These are phyloP conservation scores for Russula sp. DNA, from an alignment of 768 basidiomycete species.

Conservation along the genomic window DNA sequence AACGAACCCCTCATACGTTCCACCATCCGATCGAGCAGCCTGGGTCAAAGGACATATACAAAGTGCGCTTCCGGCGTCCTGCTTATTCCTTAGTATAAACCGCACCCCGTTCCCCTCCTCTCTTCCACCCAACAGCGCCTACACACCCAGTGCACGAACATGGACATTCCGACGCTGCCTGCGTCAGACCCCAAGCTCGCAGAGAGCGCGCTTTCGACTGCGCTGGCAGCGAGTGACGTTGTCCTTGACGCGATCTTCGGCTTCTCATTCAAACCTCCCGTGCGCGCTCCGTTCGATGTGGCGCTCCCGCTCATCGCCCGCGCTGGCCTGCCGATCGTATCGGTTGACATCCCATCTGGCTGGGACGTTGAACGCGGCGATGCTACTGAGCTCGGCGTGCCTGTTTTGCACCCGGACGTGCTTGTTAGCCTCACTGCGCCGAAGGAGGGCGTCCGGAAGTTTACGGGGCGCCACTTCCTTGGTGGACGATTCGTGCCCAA, in stretches of 20 bases:
- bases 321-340: conserved; percentile 77
- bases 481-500: conserved; percentile 91
- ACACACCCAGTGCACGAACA: conserved; percentile 82
- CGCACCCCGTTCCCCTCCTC: too few relatives aligned
- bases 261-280: conserved; percentile 92
- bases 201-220: conserved; percentile 44
- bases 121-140: conserved; percentile 52
- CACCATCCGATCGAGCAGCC: conserved; percentile 48
- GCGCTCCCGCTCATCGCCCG: conserved; percentile 64
- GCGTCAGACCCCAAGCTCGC: conserved; percentile 39
- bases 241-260: conserved; percentile 97
- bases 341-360: conserved; percentile 94
- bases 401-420: conserved; percentile 69
- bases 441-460: conserved; percentile 78
- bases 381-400: conserved; percentile 36
- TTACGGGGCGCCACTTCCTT: conserved; percentile 83
- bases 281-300: conserved; percentile 81
- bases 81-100: background rate
- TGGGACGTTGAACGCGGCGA: conserved; percentile 91
- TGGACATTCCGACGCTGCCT: conserved; percentile 72
- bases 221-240: conserved; percentile 65
- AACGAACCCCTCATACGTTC: background rate
- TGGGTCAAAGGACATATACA: conserved; percentile 90
- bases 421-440: conserved; percentile 92
- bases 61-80: conserved; percentile 43